A percentile compares a stretch with the other conserved stretches of the same genome.
Conservation (phyloP, 306 rosid species). For the Cyclanthera cordifolia region DNA sequence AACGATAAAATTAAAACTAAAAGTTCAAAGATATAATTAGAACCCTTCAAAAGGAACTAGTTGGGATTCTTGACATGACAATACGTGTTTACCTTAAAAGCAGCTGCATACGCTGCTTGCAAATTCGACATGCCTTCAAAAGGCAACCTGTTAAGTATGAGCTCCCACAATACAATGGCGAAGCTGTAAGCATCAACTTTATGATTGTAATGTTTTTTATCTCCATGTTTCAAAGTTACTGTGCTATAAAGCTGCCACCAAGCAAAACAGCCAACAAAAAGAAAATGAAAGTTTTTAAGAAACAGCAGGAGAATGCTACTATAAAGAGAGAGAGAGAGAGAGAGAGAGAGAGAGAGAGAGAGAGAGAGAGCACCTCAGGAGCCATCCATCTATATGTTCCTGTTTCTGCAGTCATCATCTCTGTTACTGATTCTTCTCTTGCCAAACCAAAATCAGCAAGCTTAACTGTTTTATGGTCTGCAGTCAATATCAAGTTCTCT, state of each 20-base stretch:
- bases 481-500: constrained; percentile 18
- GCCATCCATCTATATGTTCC: constrained; percentile 19
- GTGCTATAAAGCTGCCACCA: constrained; percentile 82
- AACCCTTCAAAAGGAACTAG: not conserved
- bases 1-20: no score
- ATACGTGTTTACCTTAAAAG: constrained; percentile 54
- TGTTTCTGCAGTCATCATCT: constrained; percentile 21
- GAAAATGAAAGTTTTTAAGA: not conserved
- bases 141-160: constrained; percentile 77
- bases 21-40: no score
- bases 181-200: constrained; percentile 95
- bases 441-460: constrained; percentile 21
- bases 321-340: not conserved
- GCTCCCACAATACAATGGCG: constrained; percentile 94
- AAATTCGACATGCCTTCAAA: constrained; percentile 99
- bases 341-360: no score
- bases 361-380: not conserved
- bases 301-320: not conserved
- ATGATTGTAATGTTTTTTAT: constrained; percentile 90
- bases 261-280: constrained; percentile 5
- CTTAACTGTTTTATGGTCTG: constrained; percentile 14
- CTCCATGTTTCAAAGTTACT: constrained; percentile 87
- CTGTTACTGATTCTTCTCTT: constrained; percentile 18
- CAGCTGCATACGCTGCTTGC: constrained; percentile 97
- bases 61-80: not conserved